phyloP scores from a whole-genome alignment of 768 basidiomycete genomes.

The Phaffia australis region DNA sequence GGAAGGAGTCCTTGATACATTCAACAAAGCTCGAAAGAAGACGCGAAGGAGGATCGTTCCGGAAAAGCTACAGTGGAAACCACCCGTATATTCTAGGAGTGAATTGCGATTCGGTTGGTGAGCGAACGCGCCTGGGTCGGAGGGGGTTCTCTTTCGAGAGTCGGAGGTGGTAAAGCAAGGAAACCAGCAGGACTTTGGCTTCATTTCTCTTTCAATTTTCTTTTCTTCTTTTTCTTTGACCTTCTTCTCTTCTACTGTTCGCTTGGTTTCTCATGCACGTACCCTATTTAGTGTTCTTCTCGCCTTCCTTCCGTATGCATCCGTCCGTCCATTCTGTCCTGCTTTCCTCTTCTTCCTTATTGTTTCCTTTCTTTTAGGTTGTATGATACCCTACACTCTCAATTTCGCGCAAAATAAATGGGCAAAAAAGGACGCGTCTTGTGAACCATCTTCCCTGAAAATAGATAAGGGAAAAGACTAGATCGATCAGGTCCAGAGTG shows the following conservation, averaged over 20 bases:
- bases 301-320: slow-evolving; percentile 2
- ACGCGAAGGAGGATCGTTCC: slow-evolving; percentile 66
- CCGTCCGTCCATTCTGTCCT: background rate
- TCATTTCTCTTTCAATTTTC: background rate
- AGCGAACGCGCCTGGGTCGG: slow-evolving; percentile 27
- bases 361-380: background rate
- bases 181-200: slow-evolving; percentile 5
- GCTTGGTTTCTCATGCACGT: background rate
- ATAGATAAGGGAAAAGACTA: slow-evolving; percentile 3
- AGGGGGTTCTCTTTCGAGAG: no score
- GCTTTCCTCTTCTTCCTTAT: background rate
- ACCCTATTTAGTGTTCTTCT: background rate
- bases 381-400: no score
- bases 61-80: slow-evolving; percentile 80
- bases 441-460: background rate
- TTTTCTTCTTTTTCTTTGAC: background rate
- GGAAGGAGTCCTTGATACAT: slow-evolving; percentile 78
- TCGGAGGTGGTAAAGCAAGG: no score
- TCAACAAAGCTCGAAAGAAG: slow-evolving; percentile 73
- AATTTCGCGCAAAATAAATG: background rate
- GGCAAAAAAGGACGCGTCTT: background rate
- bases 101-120: slow-evolving; percentile 64
- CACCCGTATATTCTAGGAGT: slow-evolving; percentile 81
- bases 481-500: background rate
- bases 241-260: background rate